Conservation (phyloP, 2,329 filamentous ascomycete species). For the Alternaria sp. region DNA sequence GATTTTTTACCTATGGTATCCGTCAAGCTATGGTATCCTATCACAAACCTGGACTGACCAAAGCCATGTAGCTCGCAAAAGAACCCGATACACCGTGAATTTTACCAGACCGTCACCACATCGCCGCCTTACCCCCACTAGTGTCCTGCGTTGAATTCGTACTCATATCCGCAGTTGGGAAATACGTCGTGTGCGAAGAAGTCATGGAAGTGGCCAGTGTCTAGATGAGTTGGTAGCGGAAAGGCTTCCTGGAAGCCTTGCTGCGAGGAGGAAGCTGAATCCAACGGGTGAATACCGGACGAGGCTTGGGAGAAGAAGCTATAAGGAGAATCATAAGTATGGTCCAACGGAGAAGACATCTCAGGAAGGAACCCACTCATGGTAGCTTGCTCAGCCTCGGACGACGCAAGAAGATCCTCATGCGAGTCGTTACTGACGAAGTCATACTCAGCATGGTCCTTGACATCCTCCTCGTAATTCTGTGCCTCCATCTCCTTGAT, state of each 20-base stretch:
- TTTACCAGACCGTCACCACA: neutral
- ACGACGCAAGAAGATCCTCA: neutral
- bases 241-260: neutral
- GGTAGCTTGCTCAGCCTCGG: neutral
- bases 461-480: neutral
- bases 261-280: neutral
- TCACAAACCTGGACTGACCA: neutral
- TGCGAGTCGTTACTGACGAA: neutral
- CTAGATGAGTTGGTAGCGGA: neutral
- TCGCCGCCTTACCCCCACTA: neutral
- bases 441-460: neutral
- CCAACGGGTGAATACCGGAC: neutral
- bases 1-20: neutral
- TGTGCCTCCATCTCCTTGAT: neutral
- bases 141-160: slow-evolving; percentile 2
- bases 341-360: neutral
- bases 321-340: slow-evolving; percentile 2
- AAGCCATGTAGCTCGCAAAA: neutral
- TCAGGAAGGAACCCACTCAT: neutral
- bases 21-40: neutral
- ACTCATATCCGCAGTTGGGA: neutral
- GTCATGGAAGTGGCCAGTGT: neutral
- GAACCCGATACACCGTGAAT: neutral
- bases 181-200: neutral
- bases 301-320: neutral